Conservation (phyloP, 2,329 filamentous ascomycete genomes). For the Trichoderma brevicompactum region DNA sequence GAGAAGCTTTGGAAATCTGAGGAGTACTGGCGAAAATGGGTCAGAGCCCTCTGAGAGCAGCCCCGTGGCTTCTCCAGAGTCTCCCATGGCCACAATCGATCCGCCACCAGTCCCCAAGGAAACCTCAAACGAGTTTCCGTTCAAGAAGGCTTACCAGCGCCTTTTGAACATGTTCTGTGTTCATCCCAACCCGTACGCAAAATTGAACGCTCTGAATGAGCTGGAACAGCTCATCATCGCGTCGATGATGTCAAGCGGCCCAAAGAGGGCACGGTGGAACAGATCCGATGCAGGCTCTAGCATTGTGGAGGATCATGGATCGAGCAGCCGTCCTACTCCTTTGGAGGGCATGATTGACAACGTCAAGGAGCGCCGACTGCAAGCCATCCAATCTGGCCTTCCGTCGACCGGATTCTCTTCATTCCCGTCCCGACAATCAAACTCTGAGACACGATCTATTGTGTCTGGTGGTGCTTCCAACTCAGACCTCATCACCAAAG, state of each 20-base stretch:
- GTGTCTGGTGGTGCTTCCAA: slow-evolving; percentile 56
- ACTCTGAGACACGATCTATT: slow-evolving; percentile 53
- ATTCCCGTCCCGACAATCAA: slow-evolving; percentile 47
- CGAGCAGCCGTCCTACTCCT: slow-evolving; percentile 47
- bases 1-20: slow-evolving; percentile 69
- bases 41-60: slow-evolving; percentile 46
- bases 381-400: slow-evolving; percentile 46
- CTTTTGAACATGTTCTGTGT: slow-evolving; percentile 86
- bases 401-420: slow-evolving; percentile 39
- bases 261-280: slow-evolving; percentile 44
- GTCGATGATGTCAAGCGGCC: slow-evolving; percentile 56
- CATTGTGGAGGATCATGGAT: slow-evolving; percentile 41
- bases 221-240: slow-evolving; percentile 81
- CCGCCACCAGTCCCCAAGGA: slow-evolving; percentile 36
- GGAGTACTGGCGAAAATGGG: slow-evolving; percentile 52
- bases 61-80: slow-evolving; percentile 47
- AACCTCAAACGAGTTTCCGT: slow-evolving; percentile 68
- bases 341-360: slow-evolving; percentile 72
- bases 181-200: slow-evolving; percentile 84
- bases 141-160: slow-evolving; percentile 76
- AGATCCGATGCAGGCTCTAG: slow-evolving; percentile 45
- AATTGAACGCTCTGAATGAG: slow-evolving; percentile 82
- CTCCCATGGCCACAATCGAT: slow-evolving; percentile 37
- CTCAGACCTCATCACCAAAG: slow-evolving; percentile 67
- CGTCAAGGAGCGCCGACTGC: slow-evolving; percentile 68